Evolutionary conservation across 192 early-diverging fungal genomes (phyloP).

Genomic region (Coemansia sp.): DNA sequence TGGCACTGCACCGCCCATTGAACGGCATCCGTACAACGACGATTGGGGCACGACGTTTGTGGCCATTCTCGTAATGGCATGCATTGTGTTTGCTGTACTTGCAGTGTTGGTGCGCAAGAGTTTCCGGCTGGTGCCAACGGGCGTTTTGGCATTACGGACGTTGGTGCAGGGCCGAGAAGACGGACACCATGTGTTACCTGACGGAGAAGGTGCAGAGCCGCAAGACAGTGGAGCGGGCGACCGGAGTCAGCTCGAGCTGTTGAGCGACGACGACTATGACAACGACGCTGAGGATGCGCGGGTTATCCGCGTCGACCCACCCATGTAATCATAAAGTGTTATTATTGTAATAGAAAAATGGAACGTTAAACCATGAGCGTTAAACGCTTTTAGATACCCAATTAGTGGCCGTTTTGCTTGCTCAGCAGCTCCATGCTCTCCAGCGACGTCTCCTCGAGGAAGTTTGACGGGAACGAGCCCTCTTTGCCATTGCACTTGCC

Average conservation of each 20-base stretch:
- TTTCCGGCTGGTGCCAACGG: conserved; percentile 51
- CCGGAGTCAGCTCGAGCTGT: conserved; percentile 12
- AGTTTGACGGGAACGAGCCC: conserved; percentile 81
- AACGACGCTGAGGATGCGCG: conserved; percentile 7
- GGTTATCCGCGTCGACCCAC: conserved; percentile 6
- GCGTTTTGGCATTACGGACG: conserved; percentile 42
- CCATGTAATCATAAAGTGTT: not conserved
- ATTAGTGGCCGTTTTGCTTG: not conserved
- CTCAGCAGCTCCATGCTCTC: conserved; percentile 2
- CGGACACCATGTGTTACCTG: conserved; percentile 27
- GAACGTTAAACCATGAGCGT: not conserved
- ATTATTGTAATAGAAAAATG: not conserved
- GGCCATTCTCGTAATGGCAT: conserved; percentile 43
- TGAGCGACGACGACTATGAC: conserved; percentile 22
- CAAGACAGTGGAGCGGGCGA: not conserved
- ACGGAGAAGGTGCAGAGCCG: conserved; percentile 3
- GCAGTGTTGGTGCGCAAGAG: conserved; percentile 38
- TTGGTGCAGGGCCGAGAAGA: conserved; percentile 17
- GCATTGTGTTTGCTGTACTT: conserved; percentile 35
- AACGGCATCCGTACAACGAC: conserved; percentile 50
- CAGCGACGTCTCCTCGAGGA: conserved; percentile 45
- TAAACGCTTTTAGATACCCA: too few relatives aligned
- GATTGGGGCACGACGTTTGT: conserved; percentile 48
- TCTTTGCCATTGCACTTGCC: conserved; percentile 64
- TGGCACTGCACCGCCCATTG: conserved; percentile 28